These are phyloP conservation scores for Rhinocladiella similis DNA, from an alignment of 2,329 filamentous ascomycete genomes.

Conservation along the genomic window DNA sequence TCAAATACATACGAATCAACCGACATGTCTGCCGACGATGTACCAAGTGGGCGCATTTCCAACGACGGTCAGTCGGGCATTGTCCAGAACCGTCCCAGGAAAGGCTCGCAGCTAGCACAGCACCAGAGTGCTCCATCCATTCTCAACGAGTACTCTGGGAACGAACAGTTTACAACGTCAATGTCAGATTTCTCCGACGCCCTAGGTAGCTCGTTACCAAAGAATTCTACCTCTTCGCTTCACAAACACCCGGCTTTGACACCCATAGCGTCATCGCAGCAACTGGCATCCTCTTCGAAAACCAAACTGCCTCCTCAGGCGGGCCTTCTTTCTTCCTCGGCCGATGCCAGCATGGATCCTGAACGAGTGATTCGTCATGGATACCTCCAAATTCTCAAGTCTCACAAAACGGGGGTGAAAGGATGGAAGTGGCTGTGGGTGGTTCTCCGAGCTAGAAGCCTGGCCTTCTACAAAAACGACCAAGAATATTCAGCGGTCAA, in stretches of 20 bases:
- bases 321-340: constrained; percentile 62
- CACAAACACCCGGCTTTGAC: constrained; percentile 32
- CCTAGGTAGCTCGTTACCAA: constrained; percentile 29
- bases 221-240: constrained; percentile 24
- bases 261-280: constrained; percentile 31
- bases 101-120: constrained; percentile 12
- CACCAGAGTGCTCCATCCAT: constrained; percentile 33
- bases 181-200: constrained; percentile 85
- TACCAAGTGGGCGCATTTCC: constrained; percentile 35
- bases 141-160: constrained; percentile 60
- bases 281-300: constrained; percentile 7
- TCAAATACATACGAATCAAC: constrained; percentile 39
- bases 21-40: constrained; percentile 44
- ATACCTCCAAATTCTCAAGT: constrained; percentile 80
- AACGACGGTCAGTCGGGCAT: constrained; percentile 32
- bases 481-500: constrained; percentile 83
- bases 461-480: constrained; percentile 92
- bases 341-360: constrained; percentile 60
- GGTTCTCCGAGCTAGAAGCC: constrained; percentile 78
- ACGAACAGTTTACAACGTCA: constrained; percentile 66
- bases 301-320: background rate
- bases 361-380: constrained; percentile 95
- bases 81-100: constrained; percentile 12
- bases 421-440: constrained; percentile 97
- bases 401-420: constrained; percentile 72